Evolutionary conservation across 768 basidiomycete species (phyloP).

Genomic region (Aureoboletus auriporus): DNA sequence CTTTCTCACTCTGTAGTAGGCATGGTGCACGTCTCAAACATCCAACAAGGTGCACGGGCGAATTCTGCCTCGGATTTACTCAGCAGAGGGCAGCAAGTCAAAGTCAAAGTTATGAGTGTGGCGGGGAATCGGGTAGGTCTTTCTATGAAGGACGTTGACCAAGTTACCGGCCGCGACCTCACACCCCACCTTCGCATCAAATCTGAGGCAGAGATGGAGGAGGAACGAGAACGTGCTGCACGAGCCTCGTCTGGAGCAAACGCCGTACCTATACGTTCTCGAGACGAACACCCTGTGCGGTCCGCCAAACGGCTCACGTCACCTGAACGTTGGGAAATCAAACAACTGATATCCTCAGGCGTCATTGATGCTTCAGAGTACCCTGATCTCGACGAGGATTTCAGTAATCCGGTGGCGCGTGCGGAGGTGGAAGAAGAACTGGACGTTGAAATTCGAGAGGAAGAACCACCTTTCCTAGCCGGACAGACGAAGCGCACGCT

Average conservation of each 20-base stretch:
- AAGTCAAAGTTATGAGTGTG: slow-evolving; percentile 95
- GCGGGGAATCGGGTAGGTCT: slow-evolving; percentile 78
- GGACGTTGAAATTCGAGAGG: slow-evolving; percentile 95
- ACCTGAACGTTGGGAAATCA: slow-evolving; percentile 99
- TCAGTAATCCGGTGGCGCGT: slow-evolving; percentile 67
- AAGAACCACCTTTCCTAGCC: slow-evolving; percentile 92
- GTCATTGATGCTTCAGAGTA: slow-evolving; percentile 90
- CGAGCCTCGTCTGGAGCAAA: slow-evolving; percentile 81
- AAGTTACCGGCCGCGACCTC: slow-evolving; percentile 82
- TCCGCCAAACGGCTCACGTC: slow-evolving; percentile 90
- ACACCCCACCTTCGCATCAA: slow-evolving; percentile 94
- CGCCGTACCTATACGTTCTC: slow-evolving; percentile 70
- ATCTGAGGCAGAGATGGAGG: slow-evolving; percentile 89
- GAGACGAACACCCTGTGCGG: slow-evolving; percentile 48
- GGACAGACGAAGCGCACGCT: slow-evolving; percentile 96
- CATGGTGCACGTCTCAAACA: slow-evolving; percentile 96
- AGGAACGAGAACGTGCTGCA: slow-evolving; percentile 61
- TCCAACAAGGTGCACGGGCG: slow-evolving; percentile 79
- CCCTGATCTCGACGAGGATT: slow-evolving; percentile 87
- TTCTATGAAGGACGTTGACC: slow-evolving; percentile 99
- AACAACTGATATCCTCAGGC: slow-evolving; percentile 96
- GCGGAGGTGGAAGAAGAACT: slow-evolving; percentile 94
- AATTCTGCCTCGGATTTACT: slow-evolving; percentile 87
- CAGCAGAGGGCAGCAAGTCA: slow-evolving; percentile 78
- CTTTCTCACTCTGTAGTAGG: slow-evolving; percentile 45